A percentile compares a stretch with the other conserved stretches of the same genome.
phyloP scores from a whole-genome alignment of 805 yeast genomes.

The Trichomonascus vanleenenianus region DNA sequence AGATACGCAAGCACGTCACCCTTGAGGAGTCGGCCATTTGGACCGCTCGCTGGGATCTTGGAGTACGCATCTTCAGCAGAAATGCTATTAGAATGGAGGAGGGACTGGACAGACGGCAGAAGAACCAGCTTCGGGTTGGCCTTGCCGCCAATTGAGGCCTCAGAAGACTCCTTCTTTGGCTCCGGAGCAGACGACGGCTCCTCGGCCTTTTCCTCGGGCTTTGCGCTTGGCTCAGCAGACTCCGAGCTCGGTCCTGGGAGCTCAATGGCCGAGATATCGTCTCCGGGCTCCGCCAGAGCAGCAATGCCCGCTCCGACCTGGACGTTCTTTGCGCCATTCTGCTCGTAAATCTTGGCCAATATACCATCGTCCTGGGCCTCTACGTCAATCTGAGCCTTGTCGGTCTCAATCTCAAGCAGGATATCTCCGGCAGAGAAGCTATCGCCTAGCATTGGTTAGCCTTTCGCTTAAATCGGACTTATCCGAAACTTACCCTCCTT shows the following conservation, averaged over 20 bases:
- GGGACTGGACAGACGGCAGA: constrained; percentile 68
- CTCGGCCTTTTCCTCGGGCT: constrained; percentile 10
- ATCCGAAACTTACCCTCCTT: constrained; percentile 44
- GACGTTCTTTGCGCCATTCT: constrained; percentile 71
- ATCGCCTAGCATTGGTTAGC: constrained; percentile 38
- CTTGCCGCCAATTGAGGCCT: constrained; percentile 20
- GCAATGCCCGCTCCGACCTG: constrained; percentile 91
- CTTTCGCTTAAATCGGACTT: neutral
- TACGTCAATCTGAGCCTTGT: constrained; percentile 95
- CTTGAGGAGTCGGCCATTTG: constrained; percentile 76
- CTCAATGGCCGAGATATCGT: constrained; percentile 60
- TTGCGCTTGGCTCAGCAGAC: constrained; percentile 17
- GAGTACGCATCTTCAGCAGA: constrained; percentile 61
- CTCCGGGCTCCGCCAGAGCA: constrained; percentile 77
- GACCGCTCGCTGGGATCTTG: constrained; percentile 79
- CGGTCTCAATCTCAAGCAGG: constrained; percentile 95
- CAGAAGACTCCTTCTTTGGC: constrained; percentile 11
- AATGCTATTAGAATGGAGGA: constrained; percentile 55
- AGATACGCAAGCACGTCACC: constrained; percentile 86
- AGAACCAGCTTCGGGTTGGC: constrained; percentile 65
- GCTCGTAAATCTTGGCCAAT: constrained; percentile 60
- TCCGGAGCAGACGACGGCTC: constrained; percentile 12
- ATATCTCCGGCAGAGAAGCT: constrained; percentile 81
- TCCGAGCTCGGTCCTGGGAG: constrained; percentile 37
- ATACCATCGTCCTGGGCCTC: constrained; percentile 94